Percentiles rank a stretch among this genome's conserved stretches.
These are phyloP conservation scores for Alternaria longipes DNA, from an alignment of 2,329 filamentous ascomycete genomes.

Conservation along the genomic window DNA sequence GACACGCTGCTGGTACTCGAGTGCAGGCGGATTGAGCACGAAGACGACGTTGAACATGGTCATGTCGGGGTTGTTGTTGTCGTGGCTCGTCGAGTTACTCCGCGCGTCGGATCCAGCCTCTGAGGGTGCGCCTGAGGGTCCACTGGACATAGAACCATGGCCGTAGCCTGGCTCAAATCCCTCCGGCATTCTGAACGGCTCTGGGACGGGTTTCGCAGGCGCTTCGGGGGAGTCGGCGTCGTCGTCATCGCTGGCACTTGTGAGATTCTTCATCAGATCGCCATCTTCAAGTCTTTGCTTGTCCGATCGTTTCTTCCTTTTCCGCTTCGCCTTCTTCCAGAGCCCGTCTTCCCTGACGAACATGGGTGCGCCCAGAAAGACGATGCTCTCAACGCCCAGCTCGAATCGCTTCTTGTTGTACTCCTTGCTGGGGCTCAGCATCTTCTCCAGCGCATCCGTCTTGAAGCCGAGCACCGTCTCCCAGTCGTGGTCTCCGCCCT, in stretches of 20 bases:
- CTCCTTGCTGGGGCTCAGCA: constrained; percentile 48
- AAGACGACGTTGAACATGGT: constrained; percentile 99
- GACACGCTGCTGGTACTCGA: constrained; percentile 76
- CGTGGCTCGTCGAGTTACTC: constrained; percentile 52
- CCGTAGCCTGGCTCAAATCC: constrained; percentile 54
- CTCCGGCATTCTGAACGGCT: constrained; percentile 45
- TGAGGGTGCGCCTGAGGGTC: constrained; percentile 41
- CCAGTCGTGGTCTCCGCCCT: constrained; percentile 50
- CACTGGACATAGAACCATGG: constrained; percentile 42
- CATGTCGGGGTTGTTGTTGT: constrained; percentile 73
- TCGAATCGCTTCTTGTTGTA: constrained; percentile 55
- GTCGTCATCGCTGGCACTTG: constrained; percentile 17
- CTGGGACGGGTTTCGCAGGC: constrained; percentile 22
- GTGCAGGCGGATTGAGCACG: constrained; percentile 79
- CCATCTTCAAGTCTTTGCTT: constrained; percentile 35
- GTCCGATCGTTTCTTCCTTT: constrained; percentile 39
- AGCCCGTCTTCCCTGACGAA: constrained; percentile 53
- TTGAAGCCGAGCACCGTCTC: constrained; percentile 52
- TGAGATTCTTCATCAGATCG: constrained; percentile 29
- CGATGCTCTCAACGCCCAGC: constrained; percentile 51
- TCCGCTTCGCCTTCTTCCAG: constrained; percentile 51
- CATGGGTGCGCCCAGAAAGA: constrained; percentile 54
- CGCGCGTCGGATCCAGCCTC: constrained; percentile 53
- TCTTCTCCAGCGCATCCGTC: constrained; percentile 52
- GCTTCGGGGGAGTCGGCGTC: constrained; percentile 22